Evolutionary conservation across 495 filamentous ascomycete genomes (phyloP).

Genomic region (Entonaema liquescens): DNA sequence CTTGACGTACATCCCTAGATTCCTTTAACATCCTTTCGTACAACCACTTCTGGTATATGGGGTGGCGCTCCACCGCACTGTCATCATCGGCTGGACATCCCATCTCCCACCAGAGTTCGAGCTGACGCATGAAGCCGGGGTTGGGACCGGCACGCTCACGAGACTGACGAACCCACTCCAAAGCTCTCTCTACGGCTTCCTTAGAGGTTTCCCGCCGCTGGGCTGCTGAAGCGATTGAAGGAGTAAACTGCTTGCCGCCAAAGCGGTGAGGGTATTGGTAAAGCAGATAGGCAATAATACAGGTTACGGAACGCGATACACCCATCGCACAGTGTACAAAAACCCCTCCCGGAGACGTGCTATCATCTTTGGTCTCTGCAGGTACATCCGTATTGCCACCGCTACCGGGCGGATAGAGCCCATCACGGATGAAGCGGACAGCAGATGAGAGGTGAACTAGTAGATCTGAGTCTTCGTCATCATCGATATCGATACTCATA

Average conservation of each 20-base stretch:
- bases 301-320: constrained; percentile 87
- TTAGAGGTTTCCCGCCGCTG: constrained; percentile 38
- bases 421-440: constrained; percentile 83
- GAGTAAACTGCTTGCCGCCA: constrained; percentile 29
- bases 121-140: constrained; percentile 84
- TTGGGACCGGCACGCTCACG: constrained; percentile 87
- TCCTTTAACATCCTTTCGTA: constrained; percentile 80
- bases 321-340: constrained; percentile 86
- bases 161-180: constrained; percentile 65
- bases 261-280: constrained; percentile 64
- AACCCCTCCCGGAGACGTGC: constrained; percentile 45
- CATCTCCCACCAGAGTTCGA: constrained; percentile 88
- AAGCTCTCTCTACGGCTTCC: constrained; percentile 49
- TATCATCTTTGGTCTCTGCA: constrained; percentile 13
- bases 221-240: constrained; percentile 38
- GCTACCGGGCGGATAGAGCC: constrained; percentile 56
- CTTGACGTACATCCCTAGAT: constrained; percentile 68
- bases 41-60: constrained; percentile 87
- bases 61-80: constrained; percentile 65
- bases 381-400: constrained; percentile 6
- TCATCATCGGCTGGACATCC: constrained; percentile 69
- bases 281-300: constrained; percentile 86
- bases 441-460: constrained; percentile 78
- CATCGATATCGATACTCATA: constrained; percentile 82
- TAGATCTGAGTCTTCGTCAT: constrained; percentile 86